A percentile compares a stretch with the other conserved stretches of the same genome.
Evolutionary conservation across 306 rosid genomes (phyloP).

Genomic region (Citrullus amarus): DNA sequence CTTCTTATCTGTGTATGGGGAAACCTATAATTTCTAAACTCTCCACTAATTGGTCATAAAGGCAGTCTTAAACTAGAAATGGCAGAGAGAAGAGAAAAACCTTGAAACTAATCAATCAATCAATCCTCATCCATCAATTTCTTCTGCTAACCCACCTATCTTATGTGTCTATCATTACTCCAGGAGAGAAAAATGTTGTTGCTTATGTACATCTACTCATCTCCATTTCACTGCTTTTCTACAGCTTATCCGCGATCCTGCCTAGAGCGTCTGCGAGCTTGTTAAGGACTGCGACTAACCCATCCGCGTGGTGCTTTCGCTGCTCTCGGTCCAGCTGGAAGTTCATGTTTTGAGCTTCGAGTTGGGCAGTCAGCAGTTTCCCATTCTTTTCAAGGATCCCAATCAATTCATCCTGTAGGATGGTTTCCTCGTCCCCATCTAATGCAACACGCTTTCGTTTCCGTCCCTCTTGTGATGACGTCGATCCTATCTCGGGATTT

Average conservation of each 20-base stretch:
- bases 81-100: background rate
- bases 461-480: slow-evolving; percentile 50
- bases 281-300: slow-evolving; percentile 70
- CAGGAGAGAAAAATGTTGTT: slow-evolving; percentile 5
- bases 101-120: background rate
- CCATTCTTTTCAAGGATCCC: slow-evolving; percentile 78
- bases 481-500: slow-evolving; percentile 61
- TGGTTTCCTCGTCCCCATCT: slow-evolving; percentile 47
- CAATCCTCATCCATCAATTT: background rate
- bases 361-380: slow-evolving; percentile 56
- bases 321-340: slow-evolving; percentile 69
- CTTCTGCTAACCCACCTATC: background rate
- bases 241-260: slow-evolving; percentile 85
- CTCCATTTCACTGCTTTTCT: background rate
- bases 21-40: slow-evolving; percentile 5
- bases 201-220: slow-evolving; percentile 11
- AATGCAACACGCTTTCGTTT: slow-evolving; percentile 53
- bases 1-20: slow-evolving; percentile 7
- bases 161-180: background rate
- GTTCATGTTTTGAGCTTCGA: slow-evolving; percentile 68
- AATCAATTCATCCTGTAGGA: slow-evolving; percentile 51
- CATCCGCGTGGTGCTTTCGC: slow-evolving; percentile 58
- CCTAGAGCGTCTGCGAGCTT: slow-evolving; percentile 89
- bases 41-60: slow-evolving; percentile 3
- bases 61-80: background rate